These are phyloP conservation scores for Cordyceps pruinosa DNA, from an alignment of 2,329 filamentous ascomycete genomes.

Conservation along the genomic window DNA sequence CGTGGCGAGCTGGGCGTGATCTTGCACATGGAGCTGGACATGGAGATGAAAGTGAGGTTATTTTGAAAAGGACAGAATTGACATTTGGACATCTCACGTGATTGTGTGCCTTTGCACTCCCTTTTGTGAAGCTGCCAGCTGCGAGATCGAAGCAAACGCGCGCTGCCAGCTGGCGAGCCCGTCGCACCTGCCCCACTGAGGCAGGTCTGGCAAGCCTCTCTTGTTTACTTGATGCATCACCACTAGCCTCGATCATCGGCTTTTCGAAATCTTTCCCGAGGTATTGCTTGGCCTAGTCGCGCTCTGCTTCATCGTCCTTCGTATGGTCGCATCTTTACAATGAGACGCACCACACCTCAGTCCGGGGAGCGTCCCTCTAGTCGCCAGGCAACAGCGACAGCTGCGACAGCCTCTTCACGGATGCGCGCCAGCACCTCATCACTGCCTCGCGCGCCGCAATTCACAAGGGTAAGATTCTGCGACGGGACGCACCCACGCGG, in stretches of 20 bases:
- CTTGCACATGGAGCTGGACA: no score
- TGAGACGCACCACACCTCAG: slow-evolving; percentile 29
- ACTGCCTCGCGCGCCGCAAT: slow-evolving; percentile 28
- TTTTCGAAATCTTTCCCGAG: neutral
- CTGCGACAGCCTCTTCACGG: slow-evolving; percentile 23
- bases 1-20: no score
- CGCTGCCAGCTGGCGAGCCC: neutral
- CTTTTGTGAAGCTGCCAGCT: neutral
- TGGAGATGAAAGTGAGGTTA: neutral
- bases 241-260: neutral
- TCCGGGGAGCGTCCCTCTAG: slow-evolving; percentile 25
- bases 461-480: slow-evolving; percentile 17
- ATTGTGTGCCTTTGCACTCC: neutral
- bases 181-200: neutral
- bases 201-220: neutral
- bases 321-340: slow-evolving; percentile 16
- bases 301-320: neutral
- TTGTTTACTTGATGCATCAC: slow-evolving; percentile 1
- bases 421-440: slow-evolving; percentile 31
- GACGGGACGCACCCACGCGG: neutral
- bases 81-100: neutral
- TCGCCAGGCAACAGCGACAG: slow-evolving; percentile 25
- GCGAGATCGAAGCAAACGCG: neutral
- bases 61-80: neutral
- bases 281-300: neutral